Base-by-base conservation (phyloP, 768 basidiomycete species). In the Naematelia aurantialba region DNA sequence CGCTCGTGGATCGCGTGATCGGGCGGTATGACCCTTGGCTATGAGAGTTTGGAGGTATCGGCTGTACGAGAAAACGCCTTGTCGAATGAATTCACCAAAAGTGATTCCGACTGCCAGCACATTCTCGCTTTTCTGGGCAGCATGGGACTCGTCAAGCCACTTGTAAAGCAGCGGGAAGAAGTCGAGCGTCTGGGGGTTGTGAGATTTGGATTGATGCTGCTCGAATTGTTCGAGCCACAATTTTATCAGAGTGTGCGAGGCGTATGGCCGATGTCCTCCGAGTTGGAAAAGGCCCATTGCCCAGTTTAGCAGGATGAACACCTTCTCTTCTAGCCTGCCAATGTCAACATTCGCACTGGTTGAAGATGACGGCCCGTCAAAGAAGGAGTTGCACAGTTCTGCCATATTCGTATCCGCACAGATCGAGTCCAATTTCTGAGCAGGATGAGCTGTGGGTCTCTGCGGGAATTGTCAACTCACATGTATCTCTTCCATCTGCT, bases 361-460 rank as follows among this genome's bases (percentile, higher is more conserved):
- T 2, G 72, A 63, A 3, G 72, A 62, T 1, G 72, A 58, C 5
- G 48, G 2, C 4, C 68, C 68, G 53, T 71, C 67, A 48, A 74
- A 74, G 60, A 61, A 74, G 4, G 67, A 65, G 45, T 58, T 56
- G n/a, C 61, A 62, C 25, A 74, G 64, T 3, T 67, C 60, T 24
- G 54, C 11, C 69, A 74, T 74, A 49, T 67, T 60, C 30, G 67
- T 71, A 22, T 68, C 68, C 55, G 61, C 67, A 21, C 55, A 63
- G n/a, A 74, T 64, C 11, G 66, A 67, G 52, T 74, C 69, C 45
- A 74, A 64, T 66, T 69, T 71, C 66, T 73, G 54, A 3, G 12
- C n/a, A n/a, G 3, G 45, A 22, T 44, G 29, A 42, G 22, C 14
- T 25, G 14, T 55, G 14, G 12, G 30, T 45, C 52, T 26, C 5